A percentile compares a stretch with the other conserved stretches of the same genome.
Conservation (phyloP, 768 basidiomycete species). For the Podaxis sp. region DNA sequence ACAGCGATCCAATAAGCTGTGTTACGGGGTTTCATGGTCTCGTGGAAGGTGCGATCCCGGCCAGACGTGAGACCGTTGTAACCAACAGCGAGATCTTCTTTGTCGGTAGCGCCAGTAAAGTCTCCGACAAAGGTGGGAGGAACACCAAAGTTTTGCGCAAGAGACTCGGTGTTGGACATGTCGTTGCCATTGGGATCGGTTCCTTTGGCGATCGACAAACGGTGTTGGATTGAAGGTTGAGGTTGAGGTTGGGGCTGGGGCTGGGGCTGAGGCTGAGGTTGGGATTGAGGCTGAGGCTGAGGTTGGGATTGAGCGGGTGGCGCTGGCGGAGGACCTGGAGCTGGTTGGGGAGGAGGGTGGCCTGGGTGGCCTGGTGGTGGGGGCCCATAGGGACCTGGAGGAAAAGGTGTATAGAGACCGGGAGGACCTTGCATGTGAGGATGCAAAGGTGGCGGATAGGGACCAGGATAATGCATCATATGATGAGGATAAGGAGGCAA, state of each 20-base stretch:
- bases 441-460: slow-evolving; percentile 26
- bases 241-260: neutral
- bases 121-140: slow-evolving; percentile 66
- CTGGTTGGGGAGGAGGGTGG: slow-evolving; percentile 22
- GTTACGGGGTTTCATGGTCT: slow-evolving; percentile 58
- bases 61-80: slow-evolving; percentile 68
- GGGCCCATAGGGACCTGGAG: slow-evolving; percentile 50
- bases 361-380: slow-evolving; percentile 24
- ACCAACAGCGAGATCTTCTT: slow-evolving; percentile 77
- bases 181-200: slow-evolving; percentile 80
- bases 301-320: neutral
- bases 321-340: slow-evolving; percentile 18
- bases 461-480: slow-evolving; percentile 31
- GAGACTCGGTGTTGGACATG: slow-evolving; percentile 69
- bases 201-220: slow-evolving; percentile 45
- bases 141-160: slow-evolving; percentile 81
- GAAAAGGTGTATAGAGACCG: slow-evolving; percentile 52
- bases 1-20: slow-evolving; percentile 58
- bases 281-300: neutral
- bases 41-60: slow-evolving; percentile 57
- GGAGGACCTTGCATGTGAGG: slow-evolving; percentile 35
- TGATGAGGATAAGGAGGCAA: slow-evolving; percentile 36
- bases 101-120: slow-evolving; percentile 48
- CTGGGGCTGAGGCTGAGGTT: neutral
- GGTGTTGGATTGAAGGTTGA: neutral